Evolutionary conservation across 2,329 filamentous ascomycete species (phyloP).

Genomic region (Penicillium sp.): DNA sequence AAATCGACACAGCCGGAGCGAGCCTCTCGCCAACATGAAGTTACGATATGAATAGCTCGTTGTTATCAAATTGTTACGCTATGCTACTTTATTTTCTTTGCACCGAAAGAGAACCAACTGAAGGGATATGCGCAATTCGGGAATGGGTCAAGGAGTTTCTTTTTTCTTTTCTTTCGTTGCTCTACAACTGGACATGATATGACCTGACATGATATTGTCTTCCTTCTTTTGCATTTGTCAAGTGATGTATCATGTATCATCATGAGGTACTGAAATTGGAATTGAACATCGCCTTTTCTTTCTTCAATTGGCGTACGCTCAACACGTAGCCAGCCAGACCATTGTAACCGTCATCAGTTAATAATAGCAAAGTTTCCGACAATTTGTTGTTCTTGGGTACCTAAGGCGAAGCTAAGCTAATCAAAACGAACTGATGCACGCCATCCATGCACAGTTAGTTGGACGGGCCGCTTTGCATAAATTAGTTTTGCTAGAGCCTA

Average conservation of each 20-base stretch:
- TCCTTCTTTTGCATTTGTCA: not conserved
- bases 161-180: conserved; percentile 19
- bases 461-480: conserved; percentile 15
- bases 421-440: not conserved
- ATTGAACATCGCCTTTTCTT: not conserved
- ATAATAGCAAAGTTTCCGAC: not conserved
- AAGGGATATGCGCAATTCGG: not conserved
- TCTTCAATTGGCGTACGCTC: not conserved
- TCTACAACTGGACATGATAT: conserved; percentile 6
- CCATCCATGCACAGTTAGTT: conserved; percentile 8
- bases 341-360: not conserved
- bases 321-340: not conserved
- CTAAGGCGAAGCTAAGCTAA: conserved; percentile 4
- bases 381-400: conserved; percentile 1
- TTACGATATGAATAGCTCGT: not conserved
- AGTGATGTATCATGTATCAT: not conserved
- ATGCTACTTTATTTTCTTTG: not conserved
- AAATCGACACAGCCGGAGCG: not conserved
- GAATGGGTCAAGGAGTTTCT: conserved; percentile 15
- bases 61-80: not conserved
- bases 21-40: not conserved
- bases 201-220: not conserved
- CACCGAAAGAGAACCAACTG: not conserved
- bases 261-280: not conserved
- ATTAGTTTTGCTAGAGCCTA: not conserved